Percentiles rank a stretch among this genome's conserved stretches.
These are phyloP conservation scores for Thecaphora frezii DNA, from an alignment of 1,284 basidiomycete species.

Conservation along the genomic window DNA sequence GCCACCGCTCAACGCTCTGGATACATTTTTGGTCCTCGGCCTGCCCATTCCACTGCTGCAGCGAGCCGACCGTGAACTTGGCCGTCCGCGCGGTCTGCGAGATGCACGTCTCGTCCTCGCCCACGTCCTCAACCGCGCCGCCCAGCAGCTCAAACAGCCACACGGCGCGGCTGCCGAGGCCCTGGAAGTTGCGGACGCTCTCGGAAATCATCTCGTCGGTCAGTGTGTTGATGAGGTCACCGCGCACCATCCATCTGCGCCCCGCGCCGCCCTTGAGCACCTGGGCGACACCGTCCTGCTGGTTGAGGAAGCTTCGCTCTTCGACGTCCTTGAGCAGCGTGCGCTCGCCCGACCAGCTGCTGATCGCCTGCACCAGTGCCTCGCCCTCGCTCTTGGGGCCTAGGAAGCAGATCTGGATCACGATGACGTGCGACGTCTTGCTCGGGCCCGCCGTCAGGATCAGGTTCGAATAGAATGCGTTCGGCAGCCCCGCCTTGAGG, in stretches of 20 bases:
- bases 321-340: slow-evolving; percentile 83
- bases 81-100: slow-evolving; percentile 76
- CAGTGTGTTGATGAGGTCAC: slow-evolving; percentile 68
- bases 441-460: slow-evolving; percentile 77
- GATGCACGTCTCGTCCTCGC: slow-evolving; percentile 65
- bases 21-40: slow-evolving; percentile 77
- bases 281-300: slow-evolving; percentile 86
- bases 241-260: slow-evolving; percentile 41
- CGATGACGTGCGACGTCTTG: slow-evolving; percentile 65
- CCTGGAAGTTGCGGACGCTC: slow-evolving; percentile 75
- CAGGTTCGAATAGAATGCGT: slow-evolving; percentile 82
- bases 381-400: slow-evolving; percentile 72
- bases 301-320: slow-evolving; percentile 81
- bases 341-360: slow-evolving; percentile 73
- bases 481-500: slow-evolving; percentile 71
- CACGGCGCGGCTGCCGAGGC: slow-evolving; percentile 65
- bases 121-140: slow-evolving; percentile 74
- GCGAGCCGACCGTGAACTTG: slow-evolving; percentile 78
- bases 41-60: slow-evolving; percentile 87
- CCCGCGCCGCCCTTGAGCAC: slow-evolving; percentile 76
- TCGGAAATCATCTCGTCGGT: slow-evolving; percentile 81
- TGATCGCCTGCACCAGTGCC: slow-evolving; percentile 76
- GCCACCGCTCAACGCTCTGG: slow-evolving; percentile 71
- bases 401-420: slow-evolving; percentile 85
- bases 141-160: slow-evolving; percentile 69